These are phyloP conservation scores for Parastagonospora avenae DNA, from an alignment of 2,329 filamentous ascomycete genomes.

Conservation along the genomic window DNA sequence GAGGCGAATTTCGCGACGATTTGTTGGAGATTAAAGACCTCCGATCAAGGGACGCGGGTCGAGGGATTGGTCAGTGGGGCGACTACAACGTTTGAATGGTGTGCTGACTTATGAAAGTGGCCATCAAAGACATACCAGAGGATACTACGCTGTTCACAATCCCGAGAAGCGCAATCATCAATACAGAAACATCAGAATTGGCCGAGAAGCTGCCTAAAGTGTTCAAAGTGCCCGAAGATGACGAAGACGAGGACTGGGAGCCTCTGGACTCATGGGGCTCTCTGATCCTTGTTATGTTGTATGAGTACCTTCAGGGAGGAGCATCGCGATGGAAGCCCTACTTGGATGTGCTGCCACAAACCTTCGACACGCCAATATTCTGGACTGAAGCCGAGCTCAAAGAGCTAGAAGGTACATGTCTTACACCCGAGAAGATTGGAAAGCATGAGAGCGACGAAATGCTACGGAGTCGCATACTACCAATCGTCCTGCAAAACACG, in stretches of 20 bases:
- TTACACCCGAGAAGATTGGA: slow-evolving; percentile 27
- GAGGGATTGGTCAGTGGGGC: slow-evolving; percentile 24
- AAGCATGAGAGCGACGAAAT: slow-evolving; percentile 25
- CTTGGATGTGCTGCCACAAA: slow-evolving; percentile 21
- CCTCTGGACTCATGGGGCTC: slow-evolving; percentile 27
- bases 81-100: not conserved
- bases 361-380: slow-evolving; percentile 30
- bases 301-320: slow-evolving; percentile 26
- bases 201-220: slow-evolving; percentile 17
- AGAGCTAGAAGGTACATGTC: slow-evolving; percentile 24
- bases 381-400: slow-evolving; percentile 23
- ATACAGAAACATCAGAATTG: slow-evolving; percentile 23
- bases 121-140: slow-evolving; percentile 18
- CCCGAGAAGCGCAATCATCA: slow-evolving; percentile 27
- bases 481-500: slow-evolving; percentile 15
- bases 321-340: slow-evolving; percentile 30
- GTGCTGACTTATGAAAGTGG: slow-evolving; percentile 12
- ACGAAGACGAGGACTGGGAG: slow-evolving; percentile 19
- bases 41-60: slow-evolving; percentile 22
- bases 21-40: slow-evolving; percentile 26
- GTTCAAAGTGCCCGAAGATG: slow-evolving; percentile 17
- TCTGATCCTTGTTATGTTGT: slow-evolving; percentile 26
- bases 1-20: slow-evolving; percentile 26
- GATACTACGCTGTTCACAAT: slow-evolving; percentile 27
- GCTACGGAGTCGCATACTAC: slow-evolving; percentile 17